phyloP scores from a whole-genome alignment of 495 filamentous ascomycete species.

The Aspergillus bertholletiae region DNA sequence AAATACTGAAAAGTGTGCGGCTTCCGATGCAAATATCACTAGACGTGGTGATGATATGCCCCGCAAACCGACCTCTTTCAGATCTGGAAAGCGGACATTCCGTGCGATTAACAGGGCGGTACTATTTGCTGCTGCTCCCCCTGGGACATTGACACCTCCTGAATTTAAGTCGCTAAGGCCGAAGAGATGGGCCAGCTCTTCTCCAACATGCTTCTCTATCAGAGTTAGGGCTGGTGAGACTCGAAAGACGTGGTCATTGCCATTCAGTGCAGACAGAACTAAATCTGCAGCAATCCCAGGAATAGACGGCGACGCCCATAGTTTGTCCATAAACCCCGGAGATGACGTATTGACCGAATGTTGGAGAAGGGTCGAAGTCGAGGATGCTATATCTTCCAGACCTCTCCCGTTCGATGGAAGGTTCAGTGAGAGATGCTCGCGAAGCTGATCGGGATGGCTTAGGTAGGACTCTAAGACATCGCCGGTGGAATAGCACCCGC shows the following conservation, averaged over 20 bases:
- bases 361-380: neutral
- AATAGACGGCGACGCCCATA: neutral
- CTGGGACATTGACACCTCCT: neutral
- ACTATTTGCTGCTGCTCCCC: neutral
- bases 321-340: neutral
- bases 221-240: neutral
- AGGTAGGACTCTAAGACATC: neutral
- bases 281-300: neutral
- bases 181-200: neutral
- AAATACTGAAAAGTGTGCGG: neutral
- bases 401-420: neutral
- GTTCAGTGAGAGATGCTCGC: neutral
- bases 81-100: neutral
- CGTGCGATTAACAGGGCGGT: neutral
- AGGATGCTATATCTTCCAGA: neutral
- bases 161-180: neutral
- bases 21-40: neutral
- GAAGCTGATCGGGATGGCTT: neutral
- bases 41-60: neutral
- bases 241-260: neutral
- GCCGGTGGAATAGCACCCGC: neutral
- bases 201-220: neutral
- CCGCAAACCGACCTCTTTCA: neutral
- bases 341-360: neutral
- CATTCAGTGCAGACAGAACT: neutral